phyloP scores from a whole-genome alignment of 1,139 yeast genomes.

The Candida smagusa region DNA sequence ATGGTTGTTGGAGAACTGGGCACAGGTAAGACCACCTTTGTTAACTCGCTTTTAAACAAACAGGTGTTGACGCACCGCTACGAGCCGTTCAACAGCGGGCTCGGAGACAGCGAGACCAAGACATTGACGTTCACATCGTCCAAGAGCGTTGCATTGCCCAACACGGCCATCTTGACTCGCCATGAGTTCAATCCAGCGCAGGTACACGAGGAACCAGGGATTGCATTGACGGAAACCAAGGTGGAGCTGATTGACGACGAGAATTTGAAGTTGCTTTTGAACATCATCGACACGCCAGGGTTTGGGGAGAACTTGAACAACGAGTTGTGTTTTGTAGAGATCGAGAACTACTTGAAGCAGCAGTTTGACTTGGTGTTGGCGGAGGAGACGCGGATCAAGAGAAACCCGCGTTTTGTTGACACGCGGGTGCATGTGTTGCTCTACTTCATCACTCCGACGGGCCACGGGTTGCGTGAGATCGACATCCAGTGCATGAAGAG shows the following conservation, averaged over 20 bases:
- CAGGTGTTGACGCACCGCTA: slow-evolving; percentile 59
- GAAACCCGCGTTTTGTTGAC: slow-evolving; percentile 80
- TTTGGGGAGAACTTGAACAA: slow-evolving; percentile 72
- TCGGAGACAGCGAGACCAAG: slow-evolving; percentile 34
- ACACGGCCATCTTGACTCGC: slow-evolving; percentile 41
- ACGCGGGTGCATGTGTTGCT: slow-evolving; percentile 71
- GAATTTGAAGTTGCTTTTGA: slow-evolving; percentile 63
- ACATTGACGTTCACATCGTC: slow-evolving; percentile 48
- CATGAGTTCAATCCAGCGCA: slow-evolving; percentile 41
- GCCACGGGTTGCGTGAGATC: slow-evolving; percentile 72
- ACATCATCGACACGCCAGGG: slow-evolving; percentile 74
- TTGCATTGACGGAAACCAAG: slow-evolving; percentile 65
- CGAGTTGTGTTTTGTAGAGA: slow-evolving; percentile 59
- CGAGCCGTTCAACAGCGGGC: slow-evolving; percentile 22
- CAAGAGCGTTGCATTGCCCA: slow-evolving; percentile 50
- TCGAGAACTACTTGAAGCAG: slow-evolving; percentile 74
- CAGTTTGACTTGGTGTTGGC: slow-evolving; percentile 90
- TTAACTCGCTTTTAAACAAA: slow-evolving; percentile 57
- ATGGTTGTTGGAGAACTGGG: slow-evolving; percentile 30
- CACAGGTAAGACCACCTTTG: slow-evolving; percentile 26
- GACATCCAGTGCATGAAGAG: slow-evolving; percentile 77
- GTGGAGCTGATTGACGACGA: slow-evolving; percentile 73
- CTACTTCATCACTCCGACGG: slow-evolving; percentile 71
- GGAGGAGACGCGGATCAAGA: slow-evolving; percentile 86
- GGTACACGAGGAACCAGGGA: slow-evolving; percentile 55